phyloP scores from a whole-genome alignment of 108 stramenopile species.

The Pinguiococcus pyrenoidosus region DNA sequence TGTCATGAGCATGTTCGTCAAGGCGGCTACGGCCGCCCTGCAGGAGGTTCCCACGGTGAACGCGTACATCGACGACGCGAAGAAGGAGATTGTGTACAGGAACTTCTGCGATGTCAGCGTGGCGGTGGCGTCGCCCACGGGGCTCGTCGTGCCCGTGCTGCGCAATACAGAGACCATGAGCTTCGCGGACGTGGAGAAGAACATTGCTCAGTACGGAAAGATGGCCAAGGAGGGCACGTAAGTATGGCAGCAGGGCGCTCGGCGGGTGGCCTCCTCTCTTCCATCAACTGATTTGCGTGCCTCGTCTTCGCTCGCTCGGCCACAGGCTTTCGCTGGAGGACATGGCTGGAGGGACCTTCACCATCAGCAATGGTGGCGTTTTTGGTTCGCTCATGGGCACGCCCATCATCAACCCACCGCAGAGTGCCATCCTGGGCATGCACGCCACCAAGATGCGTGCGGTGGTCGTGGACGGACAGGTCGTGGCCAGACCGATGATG shows the following conservation, averaged over 20 bases:
- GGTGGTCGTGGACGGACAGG: conserved; percentile 70
- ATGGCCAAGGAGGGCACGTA: conserved; percentile 80
- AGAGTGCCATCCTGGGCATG: conserved; percentile 99
- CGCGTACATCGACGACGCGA: conserved; percentile 91
- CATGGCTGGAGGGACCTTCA: conserved; percentile 98
- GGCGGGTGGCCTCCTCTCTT: no score
- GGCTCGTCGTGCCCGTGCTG: conserved; percentile 94
- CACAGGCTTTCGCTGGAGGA: conserved; percentile 89
- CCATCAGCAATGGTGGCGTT: conserved; percentile 98
- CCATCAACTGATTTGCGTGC: no score
- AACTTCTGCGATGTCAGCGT: conserved; percentile 94
- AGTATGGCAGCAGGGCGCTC: no score
- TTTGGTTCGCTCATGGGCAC: conserved; percentile 97
- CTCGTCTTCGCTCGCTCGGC: no score
- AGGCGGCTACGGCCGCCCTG: conserved; percentile 80
- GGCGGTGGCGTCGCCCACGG: conserved; percentile 86
- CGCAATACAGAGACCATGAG: conserved; percentile 90
- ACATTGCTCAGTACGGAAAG: conserved; percentile 79
- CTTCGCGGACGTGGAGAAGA: conserved; percentile 91
- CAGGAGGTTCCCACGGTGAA: conserved; percentile 89
- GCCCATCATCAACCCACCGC: conserved; percentile 98
- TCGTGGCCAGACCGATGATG: conserved; percentile 98
- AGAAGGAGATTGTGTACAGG: conserved; percentile 94
- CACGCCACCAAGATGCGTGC: conserved; percentile 98
- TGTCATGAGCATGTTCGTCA: conserved; percentile 96